phyloP scores from a whole-genome alignment of 108 stramenopile genomes.

The Nitzschia palea region DNA sequence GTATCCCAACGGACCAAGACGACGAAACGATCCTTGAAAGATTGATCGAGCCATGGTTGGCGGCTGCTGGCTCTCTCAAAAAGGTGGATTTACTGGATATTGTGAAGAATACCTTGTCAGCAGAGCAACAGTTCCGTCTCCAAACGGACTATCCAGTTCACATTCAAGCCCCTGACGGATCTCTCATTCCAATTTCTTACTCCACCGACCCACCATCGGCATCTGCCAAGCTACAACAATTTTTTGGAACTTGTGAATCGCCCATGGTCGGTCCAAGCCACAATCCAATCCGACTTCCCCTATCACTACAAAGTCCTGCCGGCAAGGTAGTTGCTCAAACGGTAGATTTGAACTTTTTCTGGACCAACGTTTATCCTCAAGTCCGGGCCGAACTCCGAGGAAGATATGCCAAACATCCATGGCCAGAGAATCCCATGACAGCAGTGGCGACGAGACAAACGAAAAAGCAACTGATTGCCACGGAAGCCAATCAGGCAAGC shows the following conservation, averaged over 20 bases:
- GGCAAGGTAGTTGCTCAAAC: constrained; percentile 57
- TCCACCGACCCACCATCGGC: constrained; percentile 31
- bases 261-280: constrained; percentile 42
- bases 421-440: constrained; percentile 61
- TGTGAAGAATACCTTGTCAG: constrained; percentile 25
- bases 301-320: constrained; percentile 54
- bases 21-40: constrained; percentile 9
- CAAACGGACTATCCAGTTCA: constrained; percentile 33
- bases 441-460: constrained; percentile 55
- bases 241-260: constrained; percentile 49
- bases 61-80: constrained; percentile 41
- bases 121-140: constrained; percentile 21
- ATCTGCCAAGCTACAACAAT: constrained; percentile 67
- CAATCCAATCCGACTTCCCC: constrained; percentile 33
- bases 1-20: constrained; percentile 20
- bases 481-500: too few species aligned
- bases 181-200: constrained; percentile 46
- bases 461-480: constrained; percentile 56
- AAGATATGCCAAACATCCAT: constrained; percentile 66
- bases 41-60: constrained; percentile 60
- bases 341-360: constrained; percentile 61
- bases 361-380: constrained; percentile 55
- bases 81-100: constrained; percentile 43
- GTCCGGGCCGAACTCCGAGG: constrained; percentile 62
- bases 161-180: constrained; percentile 60